phyloP scores from a whole-genome alignment of 306 rosid genomes.

The Fragaria ananassa region DNA sequence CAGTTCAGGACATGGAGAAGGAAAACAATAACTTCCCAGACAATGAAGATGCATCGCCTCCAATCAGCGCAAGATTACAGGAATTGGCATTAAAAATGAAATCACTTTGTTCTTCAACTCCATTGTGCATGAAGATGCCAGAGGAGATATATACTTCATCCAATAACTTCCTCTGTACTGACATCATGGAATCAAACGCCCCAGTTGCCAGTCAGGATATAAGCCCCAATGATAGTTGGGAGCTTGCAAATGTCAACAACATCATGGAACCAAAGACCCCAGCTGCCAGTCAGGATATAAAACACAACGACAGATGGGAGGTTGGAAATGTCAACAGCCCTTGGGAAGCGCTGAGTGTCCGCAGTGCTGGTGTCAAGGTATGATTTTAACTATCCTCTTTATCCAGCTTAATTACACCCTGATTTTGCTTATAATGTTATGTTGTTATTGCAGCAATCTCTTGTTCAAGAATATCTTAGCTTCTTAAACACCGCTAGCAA shows the following conservation, averaged over 20 bases:
- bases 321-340: constrained; percentile 50
- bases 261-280: constrained; percentile 71
- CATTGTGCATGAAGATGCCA: constrained; percentile 27
- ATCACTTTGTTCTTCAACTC: constrained; percentile 43
- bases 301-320: constrained; percentile 30
- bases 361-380: constrained; percentile 70
- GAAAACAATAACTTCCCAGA: constrained; percentile 35
- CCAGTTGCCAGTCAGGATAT: constrained; percentile 38
- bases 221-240: constrained; percentile 29
- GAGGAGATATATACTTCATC: constrained; percentile 30
- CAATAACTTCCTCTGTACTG: constrained; percentile 27
- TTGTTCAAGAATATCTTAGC: constrained; percentile 54
- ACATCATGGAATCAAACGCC: constrained; percentile 56
- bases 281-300: constrained; percentile 24
- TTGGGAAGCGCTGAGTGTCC: constrained; percentile 54
- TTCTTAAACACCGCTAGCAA: constrained; percentile 72
- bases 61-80: constrained; percentile 65
- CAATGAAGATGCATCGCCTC: constrained; percentile 48
- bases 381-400: not conserved
- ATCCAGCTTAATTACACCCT: not conserved
- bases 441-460: constrained; percentile 48
- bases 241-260: constrained; percentile 34
- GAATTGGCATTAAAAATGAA: constrained; percentile 54
- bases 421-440: constrained; percentile 2
- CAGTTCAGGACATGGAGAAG: constrained; percentile 40